Conservation (phyloP, 2,329 filamentous ascomycete genomes). For the Exophiala calicioides region DNA sequence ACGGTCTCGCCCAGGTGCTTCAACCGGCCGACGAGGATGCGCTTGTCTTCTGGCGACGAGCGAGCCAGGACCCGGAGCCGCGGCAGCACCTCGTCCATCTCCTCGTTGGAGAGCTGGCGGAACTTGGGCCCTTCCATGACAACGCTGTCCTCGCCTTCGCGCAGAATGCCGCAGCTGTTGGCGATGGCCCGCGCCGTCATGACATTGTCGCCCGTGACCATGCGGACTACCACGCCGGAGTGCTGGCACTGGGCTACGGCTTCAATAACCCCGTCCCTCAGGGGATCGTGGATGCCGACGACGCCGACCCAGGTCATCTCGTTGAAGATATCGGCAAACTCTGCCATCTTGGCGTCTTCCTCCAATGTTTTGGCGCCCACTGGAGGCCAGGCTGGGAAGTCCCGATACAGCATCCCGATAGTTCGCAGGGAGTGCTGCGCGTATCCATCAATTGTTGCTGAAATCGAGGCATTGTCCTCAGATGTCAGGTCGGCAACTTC, state of each 20-base stretch:
- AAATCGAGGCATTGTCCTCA: slow-evolving; percentile 33
- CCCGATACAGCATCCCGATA: slow-evolving; percentile 72
- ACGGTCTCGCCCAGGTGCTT: slow-evolving; percentile 65
- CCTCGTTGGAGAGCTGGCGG: slow-evolving; percentile 59
- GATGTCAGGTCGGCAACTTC: slow-evolving; percentile 29
- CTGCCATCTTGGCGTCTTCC: slow-evolving; percentile 62
- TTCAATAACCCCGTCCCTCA: slow-evolving; percentile 66
- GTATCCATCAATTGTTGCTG: slow-evolving; percentile 44
- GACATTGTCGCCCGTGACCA: slow-evolving; percentile 74
- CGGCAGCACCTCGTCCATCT: slow-evolving; percentile 61
- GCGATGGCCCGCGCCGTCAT: slow-evolving; percentile 73
- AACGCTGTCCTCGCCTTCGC: slow-evolving; percentile 55
- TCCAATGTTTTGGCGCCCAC: slow-evolving; percentile 56
- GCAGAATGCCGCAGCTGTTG: slow-evolving; percentile 68
- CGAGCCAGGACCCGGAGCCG: slow-evolving; percentile 64
- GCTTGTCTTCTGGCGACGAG: slow-evolving; percentile 67
- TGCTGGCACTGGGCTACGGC: slow-evolving; percentile 67
- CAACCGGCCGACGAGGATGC: slow-evolving; percentile 62
- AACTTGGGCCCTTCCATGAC: slow-evolving; percentile 71
- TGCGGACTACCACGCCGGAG: slow-evolving; percentile 70
- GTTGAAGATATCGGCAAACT: slow-evolving; percentile 68
- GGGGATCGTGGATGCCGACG: slow-evolving; percentile 74
- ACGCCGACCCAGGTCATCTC: slow-evolving; percentile 73
- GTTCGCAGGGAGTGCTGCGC: slow-evolving; percentile 66
- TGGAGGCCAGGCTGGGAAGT: slow-evolving; percentile 70